Evolutionary conservation across 768 basidiomycete species (phyloP), one percentile per base, ranked within the genome.

Genomic region (Boletellus ananas): DNA sequence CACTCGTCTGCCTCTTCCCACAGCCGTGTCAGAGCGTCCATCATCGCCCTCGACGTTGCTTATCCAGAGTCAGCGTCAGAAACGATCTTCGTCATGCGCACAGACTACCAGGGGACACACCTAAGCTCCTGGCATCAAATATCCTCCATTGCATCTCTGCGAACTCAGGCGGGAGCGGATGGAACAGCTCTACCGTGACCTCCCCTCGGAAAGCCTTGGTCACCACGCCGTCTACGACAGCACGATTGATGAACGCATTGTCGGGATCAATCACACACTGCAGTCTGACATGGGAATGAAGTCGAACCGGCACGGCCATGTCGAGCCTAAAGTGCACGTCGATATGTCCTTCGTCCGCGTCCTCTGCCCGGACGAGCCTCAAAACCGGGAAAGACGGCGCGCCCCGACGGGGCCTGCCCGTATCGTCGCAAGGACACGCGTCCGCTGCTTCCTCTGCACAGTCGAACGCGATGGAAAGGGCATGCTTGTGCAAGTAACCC

Each of bases 241-340:
- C 70, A 0, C 72, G 61, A 18, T 73, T 67, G 6, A 76, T 59
- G 69, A 73, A 76, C 18, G 71, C 68, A 48, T 81, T 79, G 21
- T 79, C 74, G 0, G 79, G 72, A 49, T 75, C 75, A 1, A 81
- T 83, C 0, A 78, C 74, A 6, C 81, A 78, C 56, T 79, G 79
- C 4, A 86, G 64, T 14, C 84, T 76, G 27, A 85, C 78, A 63
- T 85, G 84, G 6, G 79, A 84, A 56, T 84, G 82, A n/a, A 85
- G 65, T 2, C 83, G 71, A 27, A 83, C 72, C 5, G 73, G 48
- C 3, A 70, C 74, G 12, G 63, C 69, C 6, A 76, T 66, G 54
- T 86, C 84, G 4, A 84, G 73, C 31, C 84, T 71, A 43, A 85
- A 72, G 45, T 74, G 72, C 8, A 80, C 82, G 43, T 72, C 72